phyloP scores from a whole-genome alignment of 2,329 filamentous ascomycete genomes.

The Ceratocystis variospora region DNA sequence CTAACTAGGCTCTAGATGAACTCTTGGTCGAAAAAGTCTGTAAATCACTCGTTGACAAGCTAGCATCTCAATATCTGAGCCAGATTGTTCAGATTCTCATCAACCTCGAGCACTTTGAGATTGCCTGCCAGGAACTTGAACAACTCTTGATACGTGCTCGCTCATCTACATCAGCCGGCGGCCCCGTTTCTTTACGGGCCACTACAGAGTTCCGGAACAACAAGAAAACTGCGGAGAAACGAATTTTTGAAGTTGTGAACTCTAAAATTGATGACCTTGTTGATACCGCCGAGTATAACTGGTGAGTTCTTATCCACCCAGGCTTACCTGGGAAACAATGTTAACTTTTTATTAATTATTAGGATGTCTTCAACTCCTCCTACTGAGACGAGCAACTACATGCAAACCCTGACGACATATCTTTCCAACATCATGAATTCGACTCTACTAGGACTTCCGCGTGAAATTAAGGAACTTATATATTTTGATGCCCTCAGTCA shows the following conservation, averaged over 20 bases:
- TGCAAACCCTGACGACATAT: conserved; percentile 87
- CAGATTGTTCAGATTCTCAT: conserved; percentile 98
- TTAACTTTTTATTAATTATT: conserved; percentile 20
- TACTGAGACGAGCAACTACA: conserved; percentile 75
- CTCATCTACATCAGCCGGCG: conserved; percentile 66
- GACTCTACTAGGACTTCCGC: conserved; percentile 79
- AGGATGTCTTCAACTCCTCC: conserved; percentile 45
- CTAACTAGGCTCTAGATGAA: conserved; percentile 68
- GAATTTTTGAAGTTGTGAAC: conserved; percentile 96
- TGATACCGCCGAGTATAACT: conserved; percentile 95
- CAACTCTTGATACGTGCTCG: conserved; percentile 71
- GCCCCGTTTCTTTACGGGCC: conserved; percentile 64
- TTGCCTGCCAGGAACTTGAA: conserved; percentile 80
- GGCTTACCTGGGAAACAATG: not conserved
- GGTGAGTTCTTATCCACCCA: conserved; percentile 34
- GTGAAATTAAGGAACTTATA: conserved; percentile 92
- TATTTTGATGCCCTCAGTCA: conserved; percentile 94
- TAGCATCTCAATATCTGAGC: conserved; percentile 85
- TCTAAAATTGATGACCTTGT: conserved; percentile 97
- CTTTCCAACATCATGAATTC: conserved; percentile 94
- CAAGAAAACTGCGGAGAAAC: conserved; percentile 92
- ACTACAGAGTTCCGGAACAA: conserved; percentile 77
- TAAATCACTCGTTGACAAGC: conserved; percentile 70
- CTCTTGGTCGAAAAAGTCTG: conserved; percentile 89
- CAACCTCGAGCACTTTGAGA: conserved; percentile 94